Evolutionary conservation across 768 basidiomycete species (phyloP), one percentile per base, ranked within the genome.

Genomic region (Panus rudis): DNA sequence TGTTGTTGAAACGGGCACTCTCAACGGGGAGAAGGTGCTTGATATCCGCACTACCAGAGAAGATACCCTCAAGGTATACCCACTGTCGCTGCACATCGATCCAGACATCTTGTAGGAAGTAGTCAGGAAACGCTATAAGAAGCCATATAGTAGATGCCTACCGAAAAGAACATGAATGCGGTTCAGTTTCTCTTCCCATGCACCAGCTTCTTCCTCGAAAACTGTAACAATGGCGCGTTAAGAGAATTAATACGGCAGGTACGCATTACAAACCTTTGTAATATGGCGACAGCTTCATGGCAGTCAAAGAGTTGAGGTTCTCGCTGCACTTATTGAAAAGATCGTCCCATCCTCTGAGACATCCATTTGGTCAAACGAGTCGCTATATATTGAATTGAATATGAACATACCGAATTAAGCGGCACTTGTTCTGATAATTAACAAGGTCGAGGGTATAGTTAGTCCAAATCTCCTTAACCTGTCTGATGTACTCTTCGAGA

Each of bases 11-110:
- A 23, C 96, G 88, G n/a, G 91, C 80, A 55, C 83, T 92, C 66
- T 99, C 96, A 48, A 97, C 86, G 1, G 96, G 96, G 21, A 99
- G 81, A 12, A 99, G 80, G 61, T 99, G 96, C 61, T 98, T 98
- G 75, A 99, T 98, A 59, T 99, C 96, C 20, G 93, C 96, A 53
- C 92, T 97, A 25, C 94, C 93, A n/a, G 94, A 91, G 66, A 99
- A 99, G 54, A 99, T 99, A 32, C 96, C 96, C 63, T 99, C 96
- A 41, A 99, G 75, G 60, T 99, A 99, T 1, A 99, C 96, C 96
- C 96, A 99, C 69, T 99, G 96, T 6, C 96, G 81, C 55, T 99
- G 96, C 13, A 99, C 96, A 54, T 99, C 96, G 52, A 99, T 96
- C 96, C 96, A 99, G 27, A 98, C 86, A 63, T 99, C 90, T 91